Conservation (phyloP, 2,329 filamentous ascomycete species). For the Achaetomium macrosporum region DNA sequence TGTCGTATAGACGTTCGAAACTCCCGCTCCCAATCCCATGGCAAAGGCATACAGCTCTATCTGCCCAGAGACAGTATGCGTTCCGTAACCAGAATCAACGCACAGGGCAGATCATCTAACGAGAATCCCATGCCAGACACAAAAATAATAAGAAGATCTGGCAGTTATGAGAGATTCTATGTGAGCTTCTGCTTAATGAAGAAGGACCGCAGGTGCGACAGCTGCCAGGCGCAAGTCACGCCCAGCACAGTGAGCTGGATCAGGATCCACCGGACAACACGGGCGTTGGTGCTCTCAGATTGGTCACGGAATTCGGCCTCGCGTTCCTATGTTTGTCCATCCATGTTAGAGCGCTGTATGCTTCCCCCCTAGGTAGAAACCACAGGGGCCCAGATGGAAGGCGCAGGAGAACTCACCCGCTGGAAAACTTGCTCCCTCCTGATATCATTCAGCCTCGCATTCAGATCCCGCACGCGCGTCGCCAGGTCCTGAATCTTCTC, state of each 20-base stretch:
- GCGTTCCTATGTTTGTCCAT: conserved; percentile 60
- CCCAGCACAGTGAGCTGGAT: conserved; percentile 82
- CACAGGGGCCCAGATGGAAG: no score
- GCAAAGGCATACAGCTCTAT: not conserved
- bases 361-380: no score
- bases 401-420: conserved; percentile 57
- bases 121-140: not conserved
- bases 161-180: conserved; percentile 38
- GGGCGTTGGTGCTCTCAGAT: conserved; percentile 84
- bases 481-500: conserved; percentile 86
- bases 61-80: not conserved
- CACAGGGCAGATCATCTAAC: not conserved
- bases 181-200: conserved; percentile 99
- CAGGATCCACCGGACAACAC: conserved; percentile 89
- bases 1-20: conserved; percentile 13
- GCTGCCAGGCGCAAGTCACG: conserved; percentile 90
- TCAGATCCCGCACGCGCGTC: conserved; percentile 82
- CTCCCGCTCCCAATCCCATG: conserved; percentile 15
- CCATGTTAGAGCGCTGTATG: not conserved
- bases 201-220: conserved; percentile 91
- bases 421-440: conserved; percentile 95
- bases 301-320: conserved; percentile 98
- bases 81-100: not conserved
- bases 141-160: not conserved
- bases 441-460: conserved; percentile 80